A percentile compares a stretch with the other conserved stretches of the same genome.
These are phyloP conservation scores for Trypethelium eluteriae DNA, from an alignment of 495 filamentous ascomycete genomes.

Conservation along the genomic window DNA sequence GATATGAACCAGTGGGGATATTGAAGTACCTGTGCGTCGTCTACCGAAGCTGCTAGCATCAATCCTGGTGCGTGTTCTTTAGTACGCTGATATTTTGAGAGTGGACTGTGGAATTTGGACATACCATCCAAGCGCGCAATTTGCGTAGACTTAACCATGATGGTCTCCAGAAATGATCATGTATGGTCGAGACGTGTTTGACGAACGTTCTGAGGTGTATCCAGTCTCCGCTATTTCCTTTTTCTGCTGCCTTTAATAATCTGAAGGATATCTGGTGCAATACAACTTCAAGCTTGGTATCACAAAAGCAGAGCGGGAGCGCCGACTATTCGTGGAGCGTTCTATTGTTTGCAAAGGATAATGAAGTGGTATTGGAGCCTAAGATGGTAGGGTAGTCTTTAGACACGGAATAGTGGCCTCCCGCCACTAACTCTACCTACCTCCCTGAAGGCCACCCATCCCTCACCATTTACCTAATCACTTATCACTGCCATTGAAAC, in stretches of 20 bases:
- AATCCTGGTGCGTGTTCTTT: constrained; percentile 52
- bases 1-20: constrained; percentile 9
- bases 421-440: too few relatives aligned
- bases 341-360: neutral
- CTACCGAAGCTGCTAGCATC: constrained; percentile 88
- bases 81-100: constrained; percentile 13
- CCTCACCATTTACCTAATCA: neutral
- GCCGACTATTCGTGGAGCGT: neutral
- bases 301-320: too few relatives aligned
- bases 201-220: neutral
- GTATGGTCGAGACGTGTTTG: neutral
- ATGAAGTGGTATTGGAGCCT: neutral
- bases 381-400: too few relatives aligned
- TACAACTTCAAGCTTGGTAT: too few relatives aligned
- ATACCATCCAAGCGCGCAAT: constrained; percentile 89
- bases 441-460: too few relatives aligned
- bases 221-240: neutral
- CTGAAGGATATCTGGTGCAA: too few relatives aligned
- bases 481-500: neutral
- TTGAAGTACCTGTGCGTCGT: constrained; percentile 67
- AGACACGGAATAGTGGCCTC: too few relatives aligned
- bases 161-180: constrained; percentile 22
- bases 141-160: constrained; percentile 91
- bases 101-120: constrained; percentile 26
- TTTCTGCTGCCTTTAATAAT: neutral